A percentile compares a stretch with the other conserved stretches of the same genome.
These are phyloP conservation scores for Aureobasidium sp. DNA, from an alignment of 2,329 filamentous ascomycete genomes.

Conservation along the genomic window DNA sequence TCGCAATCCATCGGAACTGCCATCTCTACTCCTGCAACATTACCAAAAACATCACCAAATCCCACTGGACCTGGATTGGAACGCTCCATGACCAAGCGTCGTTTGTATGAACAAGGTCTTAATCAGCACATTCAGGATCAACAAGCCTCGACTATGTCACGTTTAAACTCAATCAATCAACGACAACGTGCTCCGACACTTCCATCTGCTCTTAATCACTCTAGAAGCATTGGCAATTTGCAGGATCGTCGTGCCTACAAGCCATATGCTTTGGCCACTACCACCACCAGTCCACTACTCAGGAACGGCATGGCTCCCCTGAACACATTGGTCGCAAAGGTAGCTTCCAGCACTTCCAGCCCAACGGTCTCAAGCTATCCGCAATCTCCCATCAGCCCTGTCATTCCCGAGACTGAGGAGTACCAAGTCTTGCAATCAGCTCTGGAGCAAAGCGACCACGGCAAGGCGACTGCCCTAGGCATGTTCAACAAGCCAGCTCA, in stretches of 20 bases:
- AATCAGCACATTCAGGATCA: constrained; percentile 75
- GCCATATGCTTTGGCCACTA: constrained; percentile 28
- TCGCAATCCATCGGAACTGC: constrained; percentile 52
- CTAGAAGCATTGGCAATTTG: constrained; percentile 61
- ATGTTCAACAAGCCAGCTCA: constrained; percentile 66
- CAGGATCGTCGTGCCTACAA: constrained; percentile 36
- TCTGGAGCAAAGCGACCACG: constrained; percentile 67
- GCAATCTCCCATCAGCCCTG: constrained; percentile 56
- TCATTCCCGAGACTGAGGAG: constrained; percentile 68
- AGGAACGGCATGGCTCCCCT: constrained; percentile 1
- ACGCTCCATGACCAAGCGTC: constrained; percentile 61
- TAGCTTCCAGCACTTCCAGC: constrained; percentile 32
- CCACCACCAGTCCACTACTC: constrained; percentile 31
- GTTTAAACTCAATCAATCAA: constrained; percentile 66
- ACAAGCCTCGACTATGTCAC: constrained; percentile 66
- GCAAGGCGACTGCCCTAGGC: constrained; percentile 71
- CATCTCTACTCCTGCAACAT: constrained; percentile 32
- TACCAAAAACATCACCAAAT: constrained; percentile 24
- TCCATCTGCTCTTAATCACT: constrained; percentile 26
- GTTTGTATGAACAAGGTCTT: constrained; percentile 77
- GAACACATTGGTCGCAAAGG: neutral
- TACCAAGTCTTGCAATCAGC: constrained; percentile 51
- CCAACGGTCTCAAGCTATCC: constrained; percentile 31
- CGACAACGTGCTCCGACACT: constrained; percentile 53
- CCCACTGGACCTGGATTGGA: constrained; percentile 42